These are phyloP conservation scores for Pseudogymnoascus sp. DNA, from an alignment of 2,329 filamentous ascomycete species.

Conservation along the genomic window DNA sequence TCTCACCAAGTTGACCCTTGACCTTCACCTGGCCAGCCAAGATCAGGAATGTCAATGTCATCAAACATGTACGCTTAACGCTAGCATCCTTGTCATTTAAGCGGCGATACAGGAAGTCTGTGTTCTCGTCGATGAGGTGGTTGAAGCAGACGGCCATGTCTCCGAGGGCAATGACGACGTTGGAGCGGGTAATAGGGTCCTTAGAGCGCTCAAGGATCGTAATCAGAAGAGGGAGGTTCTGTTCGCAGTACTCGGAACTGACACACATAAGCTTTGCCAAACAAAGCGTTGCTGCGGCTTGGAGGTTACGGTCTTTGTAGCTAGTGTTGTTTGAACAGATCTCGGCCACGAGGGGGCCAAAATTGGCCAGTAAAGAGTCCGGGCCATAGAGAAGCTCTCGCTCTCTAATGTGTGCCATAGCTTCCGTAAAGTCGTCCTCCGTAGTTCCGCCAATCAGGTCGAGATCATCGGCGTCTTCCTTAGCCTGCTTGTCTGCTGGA, in stretches of 20 bases:
- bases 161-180: constrained; percentile 91
- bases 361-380: constrained; percentile 77
- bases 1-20: constrained; percentile 95
- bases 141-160: constrained; percentile 99
- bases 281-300: constrained; percentile 88
- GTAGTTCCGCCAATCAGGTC: constrained; percentile 96
- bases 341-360: constrained; percentile 85
- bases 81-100: constrained; percentile 81
- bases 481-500: constrained; percentile 46
- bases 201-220: constrained; percentile 95
- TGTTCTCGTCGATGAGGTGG: constrained; percentile 97
- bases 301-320: constrained; percentile 82
- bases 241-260: constrained; percentile 91
- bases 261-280: constrained; percentile 99
- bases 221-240: constrained; percentile 85
- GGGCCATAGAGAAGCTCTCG: constrained; percentile 77
- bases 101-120: constrained; percentile 91
- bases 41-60: constrained; percentile 97
- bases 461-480: constrained; percentile 75
- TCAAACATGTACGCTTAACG: constrained; percentile 94
- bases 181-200: constrained; percentile 87
- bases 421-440: constrained; percentile 86
- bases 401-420: constrained; percentile 77
- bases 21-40: constrained; percentile 97
- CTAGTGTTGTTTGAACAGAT: constrained; percentile 92